Evolutionary conservation across 1,284 basidiomycete species (phyloP).

Genomic region (Flammula alnicola): DNA sequence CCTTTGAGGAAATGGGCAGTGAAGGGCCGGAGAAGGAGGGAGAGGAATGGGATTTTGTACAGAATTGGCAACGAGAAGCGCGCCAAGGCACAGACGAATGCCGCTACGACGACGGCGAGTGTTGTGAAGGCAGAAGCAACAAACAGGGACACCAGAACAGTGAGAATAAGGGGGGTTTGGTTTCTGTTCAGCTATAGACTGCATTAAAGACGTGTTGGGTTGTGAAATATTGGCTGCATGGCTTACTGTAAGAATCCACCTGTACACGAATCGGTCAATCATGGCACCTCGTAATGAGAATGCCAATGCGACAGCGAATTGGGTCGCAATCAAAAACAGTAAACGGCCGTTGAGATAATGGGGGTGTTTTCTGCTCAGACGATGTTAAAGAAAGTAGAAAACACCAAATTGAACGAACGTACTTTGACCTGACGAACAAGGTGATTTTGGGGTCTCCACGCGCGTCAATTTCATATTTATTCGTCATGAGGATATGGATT

Average conservation of each 20-base stretch:
- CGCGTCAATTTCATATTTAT: constrained; percentile 31
- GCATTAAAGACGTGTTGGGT: background rate
- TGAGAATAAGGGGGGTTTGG: constrained; percentile 29
- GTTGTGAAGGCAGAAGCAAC: constrained; percentile 45
- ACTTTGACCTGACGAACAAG: constrained; percentile 71
- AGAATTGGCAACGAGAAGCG: constrained; percentile 56
- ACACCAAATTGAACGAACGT: constrained; percentile 7
- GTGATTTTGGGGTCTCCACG: constrained; percentile 46
- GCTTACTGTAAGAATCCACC: constrained; percentile 40
- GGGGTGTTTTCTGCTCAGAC: constrained; percentile 61
- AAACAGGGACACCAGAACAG: constrained; percentile 40
- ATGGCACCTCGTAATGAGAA: constrained; percentile 60
- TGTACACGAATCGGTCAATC: constrained; percentile 60
- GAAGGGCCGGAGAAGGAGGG: constrained; percentile 57
- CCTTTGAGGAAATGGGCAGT: constrained; percentile 65
- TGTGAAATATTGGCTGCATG: background rate
- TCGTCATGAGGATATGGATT: constrained; percentile 45
- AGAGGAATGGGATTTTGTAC: constrained; percentile 56
- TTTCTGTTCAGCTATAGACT: constrained; percentile 20
- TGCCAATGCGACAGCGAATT: constrained; percentile 47
- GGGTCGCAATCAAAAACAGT: constrained; percentile 59
- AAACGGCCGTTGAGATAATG: constrained; percentile 70
- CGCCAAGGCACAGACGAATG: constrained; percentile 46
- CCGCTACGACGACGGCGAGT: constrained; percentile 43
- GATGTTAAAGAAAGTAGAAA: background rate